Evolutionary conservation across 352 stramenopile species (phyloP), one percentile per base, ranked within the genome.

Genomic region (Elongisporangium anandrum): DNA sequence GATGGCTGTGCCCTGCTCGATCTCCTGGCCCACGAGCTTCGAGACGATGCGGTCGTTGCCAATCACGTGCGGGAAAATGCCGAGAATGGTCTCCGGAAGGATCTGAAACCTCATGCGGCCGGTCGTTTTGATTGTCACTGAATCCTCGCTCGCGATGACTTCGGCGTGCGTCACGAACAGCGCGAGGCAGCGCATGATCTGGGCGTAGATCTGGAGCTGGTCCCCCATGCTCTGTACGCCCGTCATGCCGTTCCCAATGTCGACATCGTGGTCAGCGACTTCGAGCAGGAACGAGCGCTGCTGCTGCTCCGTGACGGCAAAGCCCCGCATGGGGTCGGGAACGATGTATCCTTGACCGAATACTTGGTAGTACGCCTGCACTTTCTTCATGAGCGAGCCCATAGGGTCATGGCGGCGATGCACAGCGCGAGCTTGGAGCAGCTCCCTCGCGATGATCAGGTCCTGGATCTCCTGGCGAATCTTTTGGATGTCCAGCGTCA

Each of bases 51-150:
- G 64, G 38, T 78, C 65, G 54, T 81, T 64, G 51, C 70, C 61
- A 16, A 80, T 51, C 34, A 81, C 47, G 23, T 85, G 75, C 1
- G 75, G 75, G 41, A 82, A 81, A 29, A 85, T 61, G 13, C 62
- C 70, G 8, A 65, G 61, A 50, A 85, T 77, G 20, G 75, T 82
- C 47, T 72, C 75, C 19, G 65, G 55, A 9, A 85, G 57, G 34
- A 85, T 73, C 58, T 81, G 70, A 49, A 85, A 79, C 26, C 57
- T 61, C 49, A 78, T 48, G 7, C 53, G 54, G 5, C 67, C 69
- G 12, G 53, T 68, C 45, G 72, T 68, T 3, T 51, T 59, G 23
- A 85, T 69, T 3, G 79, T 23, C 50, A 85, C 72, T 7, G 56
- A 47, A 45, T 79, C 66, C 7, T 74, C 65, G 2, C 23, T 54